These are phyloP conservation scores for Tuber magnatum DNA, from an alignment of 495 filamentous ascomycete species.

Conservation along the genomic window DNA sequence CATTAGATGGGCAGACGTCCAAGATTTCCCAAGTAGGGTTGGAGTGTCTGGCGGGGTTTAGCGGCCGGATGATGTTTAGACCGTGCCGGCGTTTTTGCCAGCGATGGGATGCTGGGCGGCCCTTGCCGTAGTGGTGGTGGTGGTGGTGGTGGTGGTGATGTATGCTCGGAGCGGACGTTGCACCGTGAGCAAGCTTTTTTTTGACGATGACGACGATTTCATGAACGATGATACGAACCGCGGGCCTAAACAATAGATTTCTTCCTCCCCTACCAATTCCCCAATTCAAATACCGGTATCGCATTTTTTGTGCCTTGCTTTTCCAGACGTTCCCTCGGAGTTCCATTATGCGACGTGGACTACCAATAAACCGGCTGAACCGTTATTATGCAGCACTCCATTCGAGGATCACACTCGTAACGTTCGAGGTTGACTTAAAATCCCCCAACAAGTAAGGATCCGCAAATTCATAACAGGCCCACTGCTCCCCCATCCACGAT, in stretches of 20 bases:
- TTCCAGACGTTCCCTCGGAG: neutral
- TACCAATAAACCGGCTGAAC: neutral
- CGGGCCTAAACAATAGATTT: neutral
- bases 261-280: neutral
- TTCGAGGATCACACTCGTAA: too few species aligned
- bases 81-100: neutral
- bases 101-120: neutral
- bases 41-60: neutral
- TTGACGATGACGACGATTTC: neutral
- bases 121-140: neutral
- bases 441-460: too few species aligned
- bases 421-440: too few species aligned
- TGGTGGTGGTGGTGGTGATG: neutral
- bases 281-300: neutral
- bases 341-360: neutral
- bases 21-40: neutral
- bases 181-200: neutral
- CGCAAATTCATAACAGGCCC: too few species aligned
- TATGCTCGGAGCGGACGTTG: neutral
- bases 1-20: slow-evolving; percentile 34
- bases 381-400: too few species aligned
- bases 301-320: neutral
- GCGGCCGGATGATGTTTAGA: neutral
- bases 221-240: neutral
- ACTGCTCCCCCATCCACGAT: too few species aligned